Conservation (phyloP, 805 yeast genomes). For the Candida andamanensis region DNA sequence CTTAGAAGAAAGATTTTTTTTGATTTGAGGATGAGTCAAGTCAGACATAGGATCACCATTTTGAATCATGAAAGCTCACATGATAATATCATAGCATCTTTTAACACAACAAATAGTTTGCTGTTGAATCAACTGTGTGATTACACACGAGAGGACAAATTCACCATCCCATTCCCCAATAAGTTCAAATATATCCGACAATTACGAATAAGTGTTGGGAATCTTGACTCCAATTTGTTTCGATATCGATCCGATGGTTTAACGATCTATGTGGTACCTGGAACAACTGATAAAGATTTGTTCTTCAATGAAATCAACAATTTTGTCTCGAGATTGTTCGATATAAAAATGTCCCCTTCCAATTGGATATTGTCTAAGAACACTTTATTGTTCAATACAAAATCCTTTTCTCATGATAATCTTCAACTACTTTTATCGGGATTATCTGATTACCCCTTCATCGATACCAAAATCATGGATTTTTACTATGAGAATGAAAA, state of each 20-base stretch:
- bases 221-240: conserved; percentile 16
- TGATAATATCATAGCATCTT: conserved; percentile 18
- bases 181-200: conserved; percentile 14
- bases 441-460: not conserved
- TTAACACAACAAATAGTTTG: conserved; percentile 9
- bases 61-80: conserved; percentile 21
- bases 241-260: conserved; percentile 23
- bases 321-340: conserved; percentile 14
- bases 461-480: conserved; percentile 9
- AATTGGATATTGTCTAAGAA: conserved; percentile 25
- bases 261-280: conserved; percentile 27
- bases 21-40: no score
- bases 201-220: conserved; percentile 18
- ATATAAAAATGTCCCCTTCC: conserved; percentile 12
- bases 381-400: conserved; percentile 23
- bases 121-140: conserved; percentile 1
- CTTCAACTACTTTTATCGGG: conserved; percentile 3
- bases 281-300: conserved; percentile 9
- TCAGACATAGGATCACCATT: conserved; percentile 29
- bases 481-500: conserved; percentile 8
- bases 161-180: conserved; percentile 8
- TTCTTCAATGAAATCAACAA: conserved; percentile 20
- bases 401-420: conserved; percentile 2
- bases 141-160: conserved; percentile 16
- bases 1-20: no score